Evolutionary conservation across 148 eudicot species (phyloP), one percentile per base, ranked within the genome.

Genomic region (Rhododendron griersonianum): DNA sequence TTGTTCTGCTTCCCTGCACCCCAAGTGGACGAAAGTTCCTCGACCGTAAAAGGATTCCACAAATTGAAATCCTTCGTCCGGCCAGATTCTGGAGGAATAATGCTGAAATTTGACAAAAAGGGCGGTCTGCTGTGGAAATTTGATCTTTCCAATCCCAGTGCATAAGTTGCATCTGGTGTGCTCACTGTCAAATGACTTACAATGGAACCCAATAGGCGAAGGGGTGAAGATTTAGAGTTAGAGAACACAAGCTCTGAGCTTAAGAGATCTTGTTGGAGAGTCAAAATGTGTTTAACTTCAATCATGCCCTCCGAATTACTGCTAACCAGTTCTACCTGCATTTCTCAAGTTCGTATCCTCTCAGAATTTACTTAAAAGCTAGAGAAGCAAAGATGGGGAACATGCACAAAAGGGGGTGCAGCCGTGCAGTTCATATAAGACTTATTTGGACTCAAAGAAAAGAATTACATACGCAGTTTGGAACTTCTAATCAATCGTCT

Each of bases 81-180:
- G 82, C 47, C 33, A 33, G 87, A 81, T 33, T 87, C 83, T 37
- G 95, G 93, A 84, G 95, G 95, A 55, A 92, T 67, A 35, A 95
- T 90, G 81, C 91, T 90, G 86, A 93, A 96, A 48, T 89, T 88
- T 71, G 94, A 86, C 35, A 15, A 48, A 59, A 94, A 41, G 23
- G 98, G 97, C 39, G 92, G 91, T 86, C 87, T 88, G 90, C 78
- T 89, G 45, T 67, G 82, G 89, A 86, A 93, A 90, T 92, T 89
- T 18, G 96, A 94, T 48, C 96, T 88, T 85, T 94, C 95, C 84
- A 96, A 83, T 83, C 99, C 99, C 18, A 90, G n/a, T 30, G 95
- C 97, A 75, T 93, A 95, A 83, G 95, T 90, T n/a, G 96, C 98
- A n/a, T 96, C 99, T 0, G 98, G 98, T 65, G 97, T 92, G 92